Base-by-base conservation (phyloP, 2,329 filamentous ascomycete species). In the Seiridium cupressi region DNA sequence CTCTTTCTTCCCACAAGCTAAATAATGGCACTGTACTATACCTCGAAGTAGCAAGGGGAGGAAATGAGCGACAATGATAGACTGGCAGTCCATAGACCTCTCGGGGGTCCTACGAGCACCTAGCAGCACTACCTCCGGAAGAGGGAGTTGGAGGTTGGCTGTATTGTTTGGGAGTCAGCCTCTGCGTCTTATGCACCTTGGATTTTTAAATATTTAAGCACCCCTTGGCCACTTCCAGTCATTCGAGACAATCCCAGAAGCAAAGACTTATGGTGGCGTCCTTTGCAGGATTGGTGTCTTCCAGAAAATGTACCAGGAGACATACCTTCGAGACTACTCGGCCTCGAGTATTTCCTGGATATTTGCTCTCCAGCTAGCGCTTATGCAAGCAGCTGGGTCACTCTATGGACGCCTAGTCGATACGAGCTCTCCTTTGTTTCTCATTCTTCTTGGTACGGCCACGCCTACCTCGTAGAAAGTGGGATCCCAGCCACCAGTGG, bases 391-490 rank as follows among this genome's bases (percentile, higher is more conserved):
- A 4, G 59, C 57, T 8, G 65, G 63, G 4, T 62, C 64, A 2
- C 10, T 66, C 11, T 65, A 60, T 47, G 65, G 65, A n/a, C 64
- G 64, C 5, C 32, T 68, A 10, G 48, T 64, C 32, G 65, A 68
- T 55, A 62, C 63, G 53, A 3, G 34, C 60, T 9, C 51, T 44
- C 18, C 59, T 64, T 5, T 51, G 40, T 10, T 31, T 47, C 13
- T 55, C 63, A 1, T 68, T 61, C 51, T 56, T 68, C 44, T 46
- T 69, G 55, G 49, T 70, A 6, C 60, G 61, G 10, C 55, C 63
- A n/a, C 65, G 70, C 38, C 60, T 73, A 34, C 70, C 70, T 10
- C 64, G 64, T 7, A 73, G 68, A 59, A 57, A 65, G 9, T 73
- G 71, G 70, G 60, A 71, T 48, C 44, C 62, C 1, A 59, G 71